These are phyloP conservation scores for Plantago major DNA, from an alignment of 257 asterid species.

Conservation along the genomic window DNA sequence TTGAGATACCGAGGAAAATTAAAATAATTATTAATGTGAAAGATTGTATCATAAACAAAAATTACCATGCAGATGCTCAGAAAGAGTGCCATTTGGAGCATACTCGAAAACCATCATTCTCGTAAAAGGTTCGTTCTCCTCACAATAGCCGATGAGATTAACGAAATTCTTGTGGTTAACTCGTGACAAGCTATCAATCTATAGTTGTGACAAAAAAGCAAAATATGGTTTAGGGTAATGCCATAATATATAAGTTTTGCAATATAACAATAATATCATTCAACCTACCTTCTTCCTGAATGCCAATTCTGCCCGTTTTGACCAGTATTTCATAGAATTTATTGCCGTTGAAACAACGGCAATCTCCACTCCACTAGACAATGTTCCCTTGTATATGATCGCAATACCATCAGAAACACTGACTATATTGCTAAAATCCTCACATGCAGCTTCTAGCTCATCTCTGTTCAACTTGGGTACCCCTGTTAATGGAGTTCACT, in stretches of 20 bases:
- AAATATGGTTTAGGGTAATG: slow-evolving; percentile 11
- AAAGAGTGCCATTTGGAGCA: slow-evolving; percentile 87
- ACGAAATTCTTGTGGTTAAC: slow-evolving; percentile 90
- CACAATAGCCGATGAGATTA: slow-evolving; percentile 88
- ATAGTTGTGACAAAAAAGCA: slow-evolving; percentile 12
- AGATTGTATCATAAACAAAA: neutral
- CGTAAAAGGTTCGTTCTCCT: slow-evolving; percentile 81
- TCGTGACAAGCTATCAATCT: slow-evolving; percentile 76
- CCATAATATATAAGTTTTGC: neutral
- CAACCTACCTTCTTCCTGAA: slow-evolving; percentile 74
- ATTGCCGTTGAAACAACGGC: slow-evolving; percentile 74
- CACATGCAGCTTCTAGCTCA: slow-evolving; percentile 90
- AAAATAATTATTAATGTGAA: neutral
- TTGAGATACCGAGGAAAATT: neutral
- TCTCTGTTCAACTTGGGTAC: slow-evolving; percentile 86
- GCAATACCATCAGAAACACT: slow-evolving; percentile 36
- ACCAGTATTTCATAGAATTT: slow-evolving; percentile 57
- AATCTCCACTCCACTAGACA: slow-evolving; percentile 91
- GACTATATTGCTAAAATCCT: slow-evolving; percentile 91
- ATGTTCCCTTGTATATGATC: slow-evolving; percentile 81
- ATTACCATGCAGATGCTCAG: slow-evolving; percentile 86
- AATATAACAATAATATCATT: neutral
- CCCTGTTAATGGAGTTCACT: slow-evolving; percentile 39
- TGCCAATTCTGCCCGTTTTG: slow-evolving; percentile 59
- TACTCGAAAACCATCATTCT: slow-evolving; percentile 98